Conservation (phyloP, 2,329 filamentous ascomycete species). For the Passalora sequoiae region DNA sequence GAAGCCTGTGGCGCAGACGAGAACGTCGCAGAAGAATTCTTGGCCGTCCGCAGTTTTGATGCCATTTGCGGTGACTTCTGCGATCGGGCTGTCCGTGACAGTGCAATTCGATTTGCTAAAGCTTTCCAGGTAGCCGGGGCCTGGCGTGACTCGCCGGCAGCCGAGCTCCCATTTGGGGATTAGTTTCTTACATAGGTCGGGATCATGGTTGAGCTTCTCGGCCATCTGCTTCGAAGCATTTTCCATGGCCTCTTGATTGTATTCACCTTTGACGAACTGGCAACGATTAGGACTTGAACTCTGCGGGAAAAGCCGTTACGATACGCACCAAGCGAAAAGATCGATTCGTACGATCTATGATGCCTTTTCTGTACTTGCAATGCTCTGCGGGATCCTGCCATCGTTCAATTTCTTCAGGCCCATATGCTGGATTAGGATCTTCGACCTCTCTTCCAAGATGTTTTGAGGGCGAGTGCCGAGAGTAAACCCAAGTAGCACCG, state of each 20-base stretch:
- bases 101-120: constrained; percentile 43
- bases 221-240: constrained; percentile 52
- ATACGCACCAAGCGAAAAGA: constrained; percentile 41
- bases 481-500: constrained; percentile 38
- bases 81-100: constrained; percentile 39
- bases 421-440: background rate
- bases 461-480: constrained; percentile 15
- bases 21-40: constrained; percentile 38
- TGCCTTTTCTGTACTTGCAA: constrained; percentile 12
- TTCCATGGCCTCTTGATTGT: constrained; percentile 46
- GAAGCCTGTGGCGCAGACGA: constrained; percentile 46
- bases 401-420: background rate
- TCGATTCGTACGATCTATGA: too few relatives aligned
- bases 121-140: constrained; percentile 55
- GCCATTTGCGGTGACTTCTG: constrained; percentile 35
- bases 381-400: too few relatives aligned
- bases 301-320: constrained; percentile 42
- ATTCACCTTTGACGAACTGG: constrained; percentile 41
- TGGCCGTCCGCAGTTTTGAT: constrained; percentile 37
- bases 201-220: constrained; percentile 48
- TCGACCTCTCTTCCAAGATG: constrained; percentile 11
- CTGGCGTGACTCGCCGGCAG: constrained; percentile 47
- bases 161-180: constrained; percentile 43
- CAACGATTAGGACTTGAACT: too few relatives aligned
- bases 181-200: constrained; percentile 50